Conservation (phyloP, 176 grass and related monocot genomes). For the Carex littledalei region DNA sequence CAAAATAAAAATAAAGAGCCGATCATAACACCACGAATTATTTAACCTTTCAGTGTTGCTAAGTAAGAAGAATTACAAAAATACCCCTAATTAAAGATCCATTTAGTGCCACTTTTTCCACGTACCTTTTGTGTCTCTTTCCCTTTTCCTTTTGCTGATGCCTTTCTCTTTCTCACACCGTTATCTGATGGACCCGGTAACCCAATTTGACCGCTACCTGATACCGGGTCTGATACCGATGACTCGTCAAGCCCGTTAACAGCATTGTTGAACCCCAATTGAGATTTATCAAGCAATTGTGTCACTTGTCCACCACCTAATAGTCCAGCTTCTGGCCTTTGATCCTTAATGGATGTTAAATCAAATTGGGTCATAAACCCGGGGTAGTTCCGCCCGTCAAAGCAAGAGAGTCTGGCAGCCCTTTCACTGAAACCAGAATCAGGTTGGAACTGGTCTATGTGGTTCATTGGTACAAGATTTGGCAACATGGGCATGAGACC, state of each 20-base stretch:
- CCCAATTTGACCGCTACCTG: constrained; percentile 40
- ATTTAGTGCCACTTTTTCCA: constrained; percentile 15
- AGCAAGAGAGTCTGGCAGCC: constrained; percentile 57
- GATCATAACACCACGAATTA: background rate
- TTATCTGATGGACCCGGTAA: constrained; percentile 40
- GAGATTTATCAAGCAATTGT: constrained; percentile 7
- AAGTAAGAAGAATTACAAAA: background rate
- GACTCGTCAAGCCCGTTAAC: constrained; percentile 62
- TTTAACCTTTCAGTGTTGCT: background rate
- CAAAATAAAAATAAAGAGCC: constrained; percentile 17
- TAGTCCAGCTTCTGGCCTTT: background rate
- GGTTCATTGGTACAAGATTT: constrained; percentile 40
- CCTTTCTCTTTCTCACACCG: constrained; percentile 79
- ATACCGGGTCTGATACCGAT: constrained; percentile 74
- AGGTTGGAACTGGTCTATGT: constrained; percentile 66
- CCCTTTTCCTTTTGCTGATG: constrained; percentile 66
- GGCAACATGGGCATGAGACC: constrained; percentile 41
- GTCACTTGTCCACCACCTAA: constrained; percentile 10
- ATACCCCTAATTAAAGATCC: background rate
- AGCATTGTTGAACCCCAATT: constrained; percentile 24
- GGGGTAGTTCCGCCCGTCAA: constrained; percentile 37
- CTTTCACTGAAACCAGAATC: constrained; percentile 63
- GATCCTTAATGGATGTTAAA: constrained; percentile 26
- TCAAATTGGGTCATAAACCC: constrained; percentile 35
- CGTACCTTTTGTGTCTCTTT: constrained; percentile 71